phyloP scores from a whole-genome alignment of 805 yeast genomes.

The Diddensiella santjacobensis region DNA sequence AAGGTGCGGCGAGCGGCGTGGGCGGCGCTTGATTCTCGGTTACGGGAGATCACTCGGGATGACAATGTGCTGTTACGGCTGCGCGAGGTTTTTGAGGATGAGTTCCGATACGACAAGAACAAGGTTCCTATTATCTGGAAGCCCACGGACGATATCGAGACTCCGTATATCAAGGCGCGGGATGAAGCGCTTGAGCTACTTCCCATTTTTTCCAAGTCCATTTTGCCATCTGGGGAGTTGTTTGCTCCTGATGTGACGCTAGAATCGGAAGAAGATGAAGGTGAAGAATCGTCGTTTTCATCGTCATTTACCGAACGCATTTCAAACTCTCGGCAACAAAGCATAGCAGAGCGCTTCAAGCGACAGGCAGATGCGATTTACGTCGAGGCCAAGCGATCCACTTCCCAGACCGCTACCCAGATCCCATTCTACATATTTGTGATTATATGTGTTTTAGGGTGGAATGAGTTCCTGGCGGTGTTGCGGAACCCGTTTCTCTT shows the following conservation, averaged over 20 bases:
- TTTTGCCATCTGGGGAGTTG: slow-evolving; percentile 44
- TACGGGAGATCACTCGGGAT: slow-evolving; percentile 59
- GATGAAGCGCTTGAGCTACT: slow-evolving; percentile 52
- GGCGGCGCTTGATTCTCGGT: slow-evolving; percentile 54
- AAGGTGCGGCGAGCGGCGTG: slow-evolving; percentile 57
- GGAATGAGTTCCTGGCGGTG: slow-evolving; percentile 92
- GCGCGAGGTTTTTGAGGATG: slow-evolving; percentile 77
- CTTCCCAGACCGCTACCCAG: slow-evolving; percentile 68
- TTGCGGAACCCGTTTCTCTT: slow-evolving; percentile 82
- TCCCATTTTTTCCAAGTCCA: slow-evolving; percentile 58
- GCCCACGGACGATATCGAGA: slow-evolving; percentile 67
- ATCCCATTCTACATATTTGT: slow-evolving; percentile 82
- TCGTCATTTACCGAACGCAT: slow-evolving; percentile 55
- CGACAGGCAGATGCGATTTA: slow-evolving; percentile 74
- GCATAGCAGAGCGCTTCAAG: slow-evolving; percentile 56
- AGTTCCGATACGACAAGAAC: slow-evolving; percentile 75
- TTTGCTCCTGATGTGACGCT: slow-evolving; percentile 57
- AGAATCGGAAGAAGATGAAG: slow-evolving; percentile 40
- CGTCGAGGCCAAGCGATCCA: slow-evolving; percentile 84
- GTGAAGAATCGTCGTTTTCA: slow-evolving; percentile 28
- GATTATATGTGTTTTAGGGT: slow-evolving; percentile 73
- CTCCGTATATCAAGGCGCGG: slow-evolving; percentile 57
- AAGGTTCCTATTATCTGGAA: slow-evolving; percentile 83
- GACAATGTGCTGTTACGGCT: slow-evolving; percentile 63
- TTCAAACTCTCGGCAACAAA: slow-evolving; percentile 52